A percentile compares a stretch with the other conserved stretches of the same genome.
These are phyloP conservation scores for Chlamydomonas eustigma DNA, from an alignment of 139 green algal genomes.

Conservation along the genomic window DNA sequence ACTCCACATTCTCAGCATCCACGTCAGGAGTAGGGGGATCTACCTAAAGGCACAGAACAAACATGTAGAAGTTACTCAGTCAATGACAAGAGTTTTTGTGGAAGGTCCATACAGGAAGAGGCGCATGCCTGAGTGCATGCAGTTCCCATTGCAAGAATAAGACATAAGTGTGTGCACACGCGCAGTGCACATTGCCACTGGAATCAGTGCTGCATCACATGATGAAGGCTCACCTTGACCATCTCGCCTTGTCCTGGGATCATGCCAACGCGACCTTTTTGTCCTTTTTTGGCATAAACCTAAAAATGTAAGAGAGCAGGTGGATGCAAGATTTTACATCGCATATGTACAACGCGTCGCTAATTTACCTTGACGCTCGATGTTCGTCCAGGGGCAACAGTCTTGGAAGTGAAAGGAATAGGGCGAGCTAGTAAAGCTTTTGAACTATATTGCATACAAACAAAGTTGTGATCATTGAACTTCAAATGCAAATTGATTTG, in stretches of 20 bases:
- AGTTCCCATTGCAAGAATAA: no score
- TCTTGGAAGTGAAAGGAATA: not conserved
- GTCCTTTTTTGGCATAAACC: conserved; percentile 42
- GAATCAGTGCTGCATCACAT: no score
- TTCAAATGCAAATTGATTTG: no score
- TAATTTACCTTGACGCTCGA: not conserved
- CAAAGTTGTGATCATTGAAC: no score
- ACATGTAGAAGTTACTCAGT: no score
- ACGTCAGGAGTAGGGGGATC: conserved; percentile 51
- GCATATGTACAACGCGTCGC: not conserved
- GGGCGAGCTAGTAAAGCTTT: not conserved
- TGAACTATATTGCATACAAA: no score
- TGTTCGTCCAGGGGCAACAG: not conserved
- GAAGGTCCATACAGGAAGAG: no score
- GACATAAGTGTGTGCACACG: no score
- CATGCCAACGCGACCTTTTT: conserved; percentile 11
- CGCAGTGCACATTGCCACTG: no score
- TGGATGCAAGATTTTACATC: not conserved
- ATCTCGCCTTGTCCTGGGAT: conserved; percentile 22
- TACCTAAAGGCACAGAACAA: conserved; percentile 20
- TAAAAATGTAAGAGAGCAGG: conserved; percentile 12
- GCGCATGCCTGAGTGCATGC: no score
- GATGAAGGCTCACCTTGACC: conserved; percentile 13
- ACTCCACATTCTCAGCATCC: conserved; percentile 73
- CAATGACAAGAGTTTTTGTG: no score